Base-by-base conservation (phyloP, 1,139 yeast genomes). In the Nakaseomyces delphensis region DNA sequence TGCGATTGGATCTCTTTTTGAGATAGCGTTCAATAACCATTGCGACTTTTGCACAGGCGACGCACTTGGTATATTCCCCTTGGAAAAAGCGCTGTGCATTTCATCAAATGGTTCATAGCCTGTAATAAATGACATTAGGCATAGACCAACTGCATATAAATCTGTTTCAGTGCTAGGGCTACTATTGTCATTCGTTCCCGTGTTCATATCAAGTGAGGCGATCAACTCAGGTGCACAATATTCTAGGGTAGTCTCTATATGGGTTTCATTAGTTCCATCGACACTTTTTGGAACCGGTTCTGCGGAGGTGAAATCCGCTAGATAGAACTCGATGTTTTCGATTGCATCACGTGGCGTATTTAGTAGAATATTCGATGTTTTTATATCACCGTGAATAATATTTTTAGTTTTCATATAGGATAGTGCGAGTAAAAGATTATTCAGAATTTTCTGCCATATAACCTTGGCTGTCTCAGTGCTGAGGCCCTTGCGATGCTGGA, bases 341-440 rank as follows among this genome's bases (percentile, higher is more conserved):
- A 13, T 33, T 2, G 7, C 27, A 33, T 33, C 13, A 8, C 18
- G n/a, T 1, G 37, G 37, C 4, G 21, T 20, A n/a, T 21, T 43
- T 8, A 50, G 29, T 15, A 51, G 36, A 23, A 51, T 45, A 31
- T 51, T 51, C 9, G 52, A 51, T 1, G 53, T 48, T 36, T 51
- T 51, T 7, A 51, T 50, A 31, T 51, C 55, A 13, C 55, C 50
- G 32, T 51, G 55, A 14, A 50, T 44, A 23, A 50, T 49, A 13
- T 38, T 33, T 15, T 44, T 45, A 9, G 20, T 4, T 32, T 44
- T 45, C 32, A 51, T 39, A 39, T 39, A 44, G 14, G 42, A 25
- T 33, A 51, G 25, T 4, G 50, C 45, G 4, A 21, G 27, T 18
- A 43, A 20, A 36, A 48, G 38, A 28, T 47, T 43, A 10, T 16